Evolutionary conservation across 257 asterid genomes (phyloP).

Genomic region (Solanum etuberosum): DNA sequence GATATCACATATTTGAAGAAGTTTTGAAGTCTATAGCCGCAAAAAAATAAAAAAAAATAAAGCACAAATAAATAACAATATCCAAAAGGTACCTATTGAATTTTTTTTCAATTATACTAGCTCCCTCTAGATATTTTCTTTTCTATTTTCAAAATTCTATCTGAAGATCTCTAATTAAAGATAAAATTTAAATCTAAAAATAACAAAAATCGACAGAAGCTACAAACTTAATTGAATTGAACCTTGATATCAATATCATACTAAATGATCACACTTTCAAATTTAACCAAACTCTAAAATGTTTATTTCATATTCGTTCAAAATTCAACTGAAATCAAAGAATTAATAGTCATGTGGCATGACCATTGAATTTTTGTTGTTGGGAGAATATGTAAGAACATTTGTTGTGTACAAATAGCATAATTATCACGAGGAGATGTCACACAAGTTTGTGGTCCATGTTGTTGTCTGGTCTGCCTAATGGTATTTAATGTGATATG

Average conservation of each 20-base stretch:
- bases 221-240: no score
- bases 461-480: constrained; percentile 8
- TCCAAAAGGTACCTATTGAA: neutral
- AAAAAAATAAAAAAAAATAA: no score
- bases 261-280: no score
- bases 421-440: neutral
- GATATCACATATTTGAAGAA: neutral
- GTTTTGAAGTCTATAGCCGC: neutral
- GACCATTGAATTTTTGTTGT: neutral
- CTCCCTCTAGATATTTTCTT: no score
- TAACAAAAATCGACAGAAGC: neutral
- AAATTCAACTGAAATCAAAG: neutral
- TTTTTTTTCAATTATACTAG: no score
- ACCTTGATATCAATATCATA: neutral
- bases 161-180: no score
- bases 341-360: neutral
- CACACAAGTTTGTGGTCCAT: constrained; percentile 29
- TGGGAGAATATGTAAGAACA: neutral
- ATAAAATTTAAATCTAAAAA: no score
- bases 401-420: neutral
- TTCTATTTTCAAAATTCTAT: no score
- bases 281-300: no score
- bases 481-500: constrained; percentile 30
- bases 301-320: neutral
- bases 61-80: neutral